Evolutionary conservation across 345 rosid species (phyloP).

Genomic region (Aquilaria sinensis): DNA sequence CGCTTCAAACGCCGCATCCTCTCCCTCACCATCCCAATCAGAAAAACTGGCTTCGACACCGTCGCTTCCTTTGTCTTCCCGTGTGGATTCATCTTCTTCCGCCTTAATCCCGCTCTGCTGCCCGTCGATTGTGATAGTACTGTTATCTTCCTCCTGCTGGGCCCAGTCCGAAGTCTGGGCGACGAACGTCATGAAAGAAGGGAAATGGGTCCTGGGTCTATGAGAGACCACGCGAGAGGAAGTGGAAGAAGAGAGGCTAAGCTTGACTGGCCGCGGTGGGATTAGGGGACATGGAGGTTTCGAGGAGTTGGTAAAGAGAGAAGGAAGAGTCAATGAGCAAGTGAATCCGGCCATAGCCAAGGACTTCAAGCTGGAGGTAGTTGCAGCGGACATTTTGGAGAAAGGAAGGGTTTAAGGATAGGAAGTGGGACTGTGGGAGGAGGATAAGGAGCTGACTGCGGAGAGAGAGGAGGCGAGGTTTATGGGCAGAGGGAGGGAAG

Average conservation of each 20-base stretch:
- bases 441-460: slow-evolving; percentile 15
- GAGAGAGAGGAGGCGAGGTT: slow-evolving; percentile 1
- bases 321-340: slow-evolving; percentile 36
- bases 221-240: slow-evolving; percentile 22
- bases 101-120: slow-evolving; percentile 15
- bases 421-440: slow-evolving; percentile 9
- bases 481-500: neutral
- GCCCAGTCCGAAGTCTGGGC: slow-evolving; percentile 57
- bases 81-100: slow-evolving; percentile 16
- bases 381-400: slow-evolving; percentile 33
- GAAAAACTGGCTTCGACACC: slow-evolving; percentile 21
- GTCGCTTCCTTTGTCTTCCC: slow-evolving; percentile 26
- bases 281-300: slow-evolving; percentile 27
- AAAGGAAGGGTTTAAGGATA: slow-evolving; percentile 17
- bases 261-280: slow-evolving; percentile 21
- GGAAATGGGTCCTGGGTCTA: slow-evolving; percentile 28
- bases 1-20: slow-evolving; percentile 13
- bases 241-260: slow-evolving; percentile 25
- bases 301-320: slow-evolving; percentile 25
- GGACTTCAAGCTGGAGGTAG: slow-evolving; percentile 39
- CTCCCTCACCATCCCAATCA: slow-evolving; percentile 32
- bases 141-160: slow-evolving; percentile 28
- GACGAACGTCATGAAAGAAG: slow-evolving; percentile 36
- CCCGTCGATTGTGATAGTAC: slow-evolving; percentile 16
- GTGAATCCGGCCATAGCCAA: slow-evolving; percentile 47